A percentile compares a stretch with the other conserved stretches of the same genome.
Evolutionary conservation across 2,329 filamentous ascomycete genomes (phyloP).

Genomic region (Colletotrichum sp.): DNA sequence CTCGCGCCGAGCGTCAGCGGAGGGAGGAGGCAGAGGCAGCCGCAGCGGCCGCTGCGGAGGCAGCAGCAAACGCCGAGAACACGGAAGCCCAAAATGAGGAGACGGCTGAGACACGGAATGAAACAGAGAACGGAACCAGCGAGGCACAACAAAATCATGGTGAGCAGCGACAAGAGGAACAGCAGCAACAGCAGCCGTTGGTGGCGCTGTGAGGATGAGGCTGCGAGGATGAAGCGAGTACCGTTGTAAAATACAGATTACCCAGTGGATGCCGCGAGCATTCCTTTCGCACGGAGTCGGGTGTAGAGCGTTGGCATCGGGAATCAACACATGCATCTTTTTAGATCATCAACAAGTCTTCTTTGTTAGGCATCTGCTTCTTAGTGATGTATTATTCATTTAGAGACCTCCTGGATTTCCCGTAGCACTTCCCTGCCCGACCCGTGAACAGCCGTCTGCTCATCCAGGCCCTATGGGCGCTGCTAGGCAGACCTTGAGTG

Average conservation of each 20-base stretch:
- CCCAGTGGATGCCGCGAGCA: slow-evolving; percentile 3
- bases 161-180: slow-evolving; percentile 6
- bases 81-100: slow-evolving; percentile 1
- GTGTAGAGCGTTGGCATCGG: slow-evolving; percentile 11
- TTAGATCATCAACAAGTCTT: neutral
- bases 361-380: neutral
- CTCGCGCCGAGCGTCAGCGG: slow-evolving; percentile 47
- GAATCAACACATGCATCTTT: neutral
- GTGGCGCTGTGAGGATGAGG: neutral
- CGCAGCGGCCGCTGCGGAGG: slow-evolving; percentile 38
- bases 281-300: slow-evolving; percentile 12
- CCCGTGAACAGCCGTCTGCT: neutral
- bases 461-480: neutral
- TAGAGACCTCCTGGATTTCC: neutral
- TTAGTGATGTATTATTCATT: neutral
- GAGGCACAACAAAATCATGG: neutral
- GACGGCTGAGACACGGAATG: neutral
- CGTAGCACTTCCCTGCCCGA: neutral
- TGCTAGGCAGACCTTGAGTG: no score
- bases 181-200: slow-evolving; percentile 1
- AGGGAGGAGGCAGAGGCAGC: slow-evolving; percentile 47
- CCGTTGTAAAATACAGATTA: slow-evolving; percentile 9
- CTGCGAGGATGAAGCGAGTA: neutral
- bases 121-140: neutral
- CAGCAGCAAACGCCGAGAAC: slow-evolving; percentile 21